These are phyloP conservation scores for Hypoxylon sp. DNA, from an alignment of 2,329 filamentous ascomycete genomes.

Conservation along the genomic window DNA sequence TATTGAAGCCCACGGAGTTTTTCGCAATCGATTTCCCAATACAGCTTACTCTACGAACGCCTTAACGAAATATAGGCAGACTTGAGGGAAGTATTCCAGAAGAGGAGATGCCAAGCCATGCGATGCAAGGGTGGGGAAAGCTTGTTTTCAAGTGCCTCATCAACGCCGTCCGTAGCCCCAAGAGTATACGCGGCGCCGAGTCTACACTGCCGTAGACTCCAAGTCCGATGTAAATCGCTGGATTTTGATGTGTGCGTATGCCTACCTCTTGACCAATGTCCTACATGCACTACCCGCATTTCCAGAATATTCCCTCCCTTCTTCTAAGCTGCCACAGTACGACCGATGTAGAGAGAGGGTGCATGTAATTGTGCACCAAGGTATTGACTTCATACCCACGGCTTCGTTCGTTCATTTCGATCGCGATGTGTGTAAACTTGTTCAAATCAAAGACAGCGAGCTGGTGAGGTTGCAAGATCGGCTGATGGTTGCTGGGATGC, in stretches of 20 bases:
- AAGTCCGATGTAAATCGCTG: not conserved
- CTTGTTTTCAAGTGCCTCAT: constrained; percentile 23
- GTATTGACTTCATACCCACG: not conserved
- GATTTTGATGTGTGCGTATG: not conserved
- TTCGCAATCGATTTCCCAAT: constrained; percentile 21
- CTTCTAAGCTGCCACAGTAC: not conserved
- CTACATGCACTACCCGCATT: not conserved
- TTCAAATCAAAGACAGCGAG: not conserved
- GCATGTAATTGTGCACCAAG: not conserved
- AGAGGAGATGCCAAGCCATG: constrained; percentile 22
- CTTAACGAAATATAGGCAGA: not conserved
- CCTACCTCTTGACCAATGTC: not conserved
- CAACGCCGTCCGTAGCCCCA: not conserved
- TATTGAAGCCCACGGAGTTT: not conserved
- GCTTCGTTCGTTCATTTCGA: not conserved
- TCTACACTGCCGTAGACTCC: constrained; percentile 1
- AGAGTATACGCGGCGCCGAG: not conserved
- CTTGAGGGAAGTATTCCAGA: constrained; percentile 15
- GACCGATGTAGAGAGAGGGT: not conserved
- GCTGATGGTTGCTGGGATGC: constrained; percentile 23
- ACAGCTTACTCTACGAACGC: not conserved
- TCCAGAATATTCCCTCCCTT: not conserved
- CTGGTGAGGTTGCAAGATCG: constrained; percentile 15
- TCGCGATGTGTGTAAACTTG: constrained; percentile 9
- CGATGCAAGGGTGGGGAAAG: constrained; percentile 10